Conservation (phyloP, 495 filamentous ascomycete species). For the Neurospora africana region DNA sequence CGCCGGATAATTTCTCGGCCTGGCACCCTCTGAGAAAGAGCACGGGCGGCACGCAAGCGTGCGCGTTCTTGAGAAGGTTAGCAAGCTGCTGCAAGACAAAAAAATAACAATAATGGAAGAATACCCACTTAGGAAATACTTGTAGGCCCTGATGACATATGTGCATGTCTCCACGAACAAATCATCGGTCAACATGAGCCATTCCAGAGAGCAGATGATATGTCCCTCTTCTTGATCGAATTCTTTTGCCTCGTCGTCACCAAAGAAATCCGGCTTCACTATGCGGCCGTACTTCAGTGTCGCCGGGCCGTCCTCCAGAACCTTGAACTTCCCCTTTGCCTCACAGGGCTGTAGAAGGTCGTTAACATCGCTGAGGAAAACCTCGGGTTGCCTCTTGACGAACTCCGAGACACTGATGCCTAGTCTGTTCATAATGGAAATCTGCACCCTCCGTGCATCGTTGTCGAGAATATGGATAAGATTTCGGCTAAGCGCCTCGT, state of each 20-base stretch:
- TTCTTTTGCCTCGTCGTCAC: constrained; percentile 41
- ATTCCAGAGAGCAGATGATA: constrained; percentile 72
- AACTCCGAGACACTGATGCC: constrained; percentile 40
- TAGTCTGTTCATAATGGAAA: constrained; percentile 51
- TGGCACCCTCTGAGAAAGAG: constrained; percentile 41
- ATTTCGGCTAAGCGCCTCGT: constrained; percentile 44
- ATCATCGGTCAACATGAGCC: constrained; percentile 64
- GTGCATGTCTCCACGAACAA: constrained; percentile 62
- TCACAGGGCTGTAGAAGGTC: constrained; percentile 14
- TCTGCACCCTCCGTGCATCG: constrained; percentile 41
- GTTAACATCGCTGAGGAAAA: constrained; percentile 39
- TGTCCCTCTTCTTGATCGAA: constrained; percentile 48
- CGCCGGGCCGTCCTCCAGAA: constrained; percentile 35
- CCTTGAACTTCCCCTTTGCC: constrained; percentile 34
- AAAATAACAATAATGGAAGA: not conserved
- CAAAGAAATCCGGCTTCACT: constrained; percentile 55
- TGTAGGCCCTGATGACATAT: constrained; percentile 58
- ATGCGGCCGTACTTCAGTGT: constrained; percentile 37
- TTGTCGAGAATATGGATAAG: constrained; percentile 42
- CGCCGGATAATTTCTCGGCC: constrained; percentile 31
- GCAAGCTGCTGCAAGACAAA: constrained; percentile 12
- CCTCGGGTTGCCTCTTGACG: constrained; percentile 41
- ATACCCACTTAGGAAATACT: constrained; percentile 58
- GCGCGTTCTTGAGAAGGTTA: constrained; percentile 31
- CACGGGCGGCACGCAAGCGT: constrained; percentile 55